Conservation (phyloP, 176 grass and related monocot species). For the Lolium rigidum region DNA sequence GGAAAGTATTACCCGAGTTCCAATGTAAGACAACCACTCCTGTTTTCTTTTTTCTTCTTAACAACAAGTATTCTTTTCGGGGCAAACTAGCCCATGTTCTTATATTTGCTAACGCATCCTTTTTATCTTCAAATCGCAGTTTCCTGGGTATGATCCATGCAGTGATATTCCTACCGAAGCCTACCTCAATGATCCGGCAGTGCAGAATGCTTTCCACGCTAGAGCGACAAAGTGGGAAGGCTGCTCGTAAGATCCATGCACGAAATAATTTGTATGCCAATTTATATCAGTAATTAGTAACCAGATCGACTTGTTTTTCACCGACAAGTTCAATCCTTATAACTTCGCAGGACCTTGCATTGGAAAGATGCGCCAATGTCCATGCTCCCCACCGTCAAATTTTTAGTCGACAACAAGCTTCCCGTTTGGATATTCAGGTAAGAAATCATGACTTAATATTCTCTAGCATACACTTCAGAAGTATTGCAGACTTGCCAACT, state of each 20-base stretch:
- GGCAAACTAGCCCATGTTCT: too few species aligned
- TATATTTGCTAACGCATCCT: neutral
- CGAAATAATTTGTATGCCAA: neutral
- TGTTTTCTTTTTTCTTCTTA: neutral
- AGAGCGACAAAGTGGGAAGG: constrained; percentile 29
- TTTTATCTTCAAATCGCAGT: neutral
- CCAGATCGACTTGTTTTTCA: neutral
- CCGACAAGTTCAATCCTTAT: neutral
- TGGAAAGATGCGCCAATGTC: constrained; percentile 45
- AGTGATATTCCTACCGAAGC: neutral
- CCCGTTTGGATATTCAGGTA: constrained; percentile 61
- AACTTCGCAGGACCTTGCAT: constrained; percentile 8
- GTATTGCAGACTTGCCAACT: too few species aligned
- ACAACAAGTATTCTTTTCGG: neutral
- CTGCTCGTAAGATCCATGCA: constrained; percentile 43
- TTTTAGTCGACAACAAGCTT: constrained; percentile 32
- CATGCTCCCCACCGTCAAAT: constrained; percentile 38
- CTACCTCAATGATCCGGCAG: constrained; percentile 60
- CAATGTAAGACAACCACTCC: constrained; percentile 15
- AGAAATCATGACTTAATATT: neutral
- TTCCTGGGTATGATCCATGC: constrained; percentile 55
- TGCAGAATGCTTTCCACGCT: constrained; percentile 60
- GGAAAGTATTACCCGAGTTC: constrained; percentile 29
- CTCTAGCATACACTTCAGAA: neutral
- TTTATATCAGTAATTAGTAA: neutral